Evolutionary conservation across 2,329 filamentous ascomycete species (phyloP).

Genomic region (Ploettnerulaceae sp.): DNA sequence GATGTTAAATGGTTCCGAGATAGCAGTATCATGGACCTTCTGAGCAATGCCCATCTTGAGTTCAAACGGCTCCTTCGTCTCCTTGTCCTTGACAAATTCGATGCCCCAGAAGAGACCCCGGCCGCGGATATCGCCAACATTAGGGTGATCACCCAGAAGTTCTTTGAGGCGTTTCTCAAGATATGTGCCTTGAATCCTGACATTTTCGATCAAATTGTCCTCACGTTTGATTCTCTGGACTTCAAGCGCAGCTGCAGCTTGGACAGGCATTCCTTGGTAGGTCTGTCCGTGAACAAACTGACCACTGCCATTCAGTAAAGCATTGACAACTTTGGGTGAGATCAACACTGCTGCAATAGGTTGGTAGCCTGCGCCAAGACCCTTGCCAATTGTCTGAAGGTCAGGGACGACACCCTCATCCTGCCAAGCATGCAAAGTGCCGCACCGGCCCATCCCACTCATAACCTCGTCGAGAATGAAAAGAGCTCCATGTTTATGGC

Average conservation of each 20-base stretch:
- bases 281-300: constrained; percentile 41
- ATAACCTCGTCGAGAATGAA: constrained; percentile 76
- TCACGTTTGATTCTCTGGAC: constrained; percentile 55
- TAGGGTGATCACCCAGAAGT: constrained; percentile 40
- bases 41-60: constrained; percentile 40
- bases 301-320: constrained; percentile 25
- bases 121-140: constrained; percentile 58
- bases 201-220: constrained; percentile 55
- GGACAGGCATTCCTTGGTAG: constrained; percentile 55
- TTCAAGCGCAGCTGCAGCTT: constrained; percentile 57
- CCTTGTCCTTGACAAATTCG: constrained; percentile 50
- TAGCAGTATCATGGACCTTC: constrained; percentile 44
- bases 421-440: constrained; percentile 52
- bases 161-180: constrained; percentile 42
- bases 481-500: constrained; percentile 65
- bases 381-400: constrained; percentile 63
- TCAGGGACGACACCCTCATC: constrained; percentile 52
- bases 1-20: constrained; percentile 42
- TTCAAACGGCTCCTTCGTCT: constrained; percentile 45
- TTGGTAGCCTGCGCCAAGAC: constrained; percentile 58
- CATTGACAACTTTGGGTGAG: constrained; percentile 45
- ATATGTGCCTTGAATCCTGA: constrained; percentile 46
- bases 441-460: constrained; percentile 51
- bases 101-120: constrained; percentile 54
- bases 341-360: constrained; percentile 58